Conservation (phyloP, 805 yeast species). For the Metschnikowia cubensis region DNA sequence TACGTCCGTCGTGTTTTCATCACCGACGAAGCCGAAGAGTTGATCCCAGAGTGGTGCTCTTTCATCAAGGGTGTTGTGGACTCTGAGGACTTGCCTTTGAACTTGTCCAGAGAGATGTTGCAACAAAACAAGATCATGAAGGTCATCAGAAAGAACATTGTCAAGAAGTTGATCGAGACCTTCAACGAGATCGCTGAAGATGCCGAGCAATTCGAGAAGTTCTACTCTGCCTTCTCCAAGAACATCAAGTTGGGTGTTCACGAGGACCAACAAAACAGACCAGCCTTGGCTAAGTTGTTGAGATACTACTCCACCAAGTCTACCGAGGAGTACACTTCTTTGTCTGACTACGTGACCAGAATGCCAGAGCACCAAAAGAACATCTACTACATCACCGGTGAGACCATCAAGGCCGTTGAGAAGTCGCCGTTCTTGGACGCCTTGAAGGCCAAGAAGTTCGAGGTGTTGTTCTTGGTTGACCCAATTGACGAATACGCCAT, state of each 20-base stretch:
- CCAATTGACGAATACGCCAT: slow-evolving; percentile 99
- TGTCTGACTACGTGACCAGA: slow-evolving; percentile 96
- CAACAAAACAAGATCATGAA: slow-evolving; percentile 99
- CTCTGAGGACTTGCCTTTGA: slow-evolving; percentile 98
- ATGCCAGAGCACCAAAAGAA: slow-evolving; percentile 99
- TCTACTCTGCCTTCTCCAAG: slow-evolving; percentile 97
- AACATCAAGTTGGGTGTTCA: slow-evolving; percentile 98
- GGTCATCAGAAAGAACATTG: slow-evolving; percentile 98
- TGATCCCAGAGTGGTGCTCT: slow-evolving; percentile 97
- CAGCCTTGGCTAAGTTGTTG: slow-evolving; percentile 89
- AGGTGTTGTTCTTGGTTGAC: slow-evolving; percentile 95
- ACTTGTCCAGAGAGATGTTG: slow-evolving; percentile 99
- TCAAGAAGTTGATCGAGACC: slow-evolving; percentile 96
- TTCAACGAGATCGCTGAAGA: slow-evolving; percentile 99
- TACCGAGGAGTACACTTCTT: slow-evolving; percentile 87
- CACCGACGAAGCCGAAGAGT: slow-evolving; percentile 99
- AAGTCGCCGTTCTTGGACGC: slow-evolving; percentile 99
- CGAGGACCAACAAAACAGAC: slow-evolving; percentile 98
- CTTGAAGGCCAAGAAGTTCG: slow-evolving; percentile 96
- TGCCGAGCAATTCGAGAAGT: slow-evolving; percentile 95
- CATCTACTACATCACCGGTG: slow-evolving; percentile 99
- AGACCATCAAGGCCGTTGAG: slow-evolving; percentile 94
- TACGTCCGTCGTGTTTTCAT: slow-evolving; percentile 99
- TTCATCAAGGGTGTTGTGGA: slow-evolving; percentile 99
- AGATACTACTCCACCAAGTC: slow-evolving; percentile 97